Evolutionary conservation across 495 filamentous ascomycete genomes (phyloP).

Genomic region (Aspergillus haitiensis): DNA sequence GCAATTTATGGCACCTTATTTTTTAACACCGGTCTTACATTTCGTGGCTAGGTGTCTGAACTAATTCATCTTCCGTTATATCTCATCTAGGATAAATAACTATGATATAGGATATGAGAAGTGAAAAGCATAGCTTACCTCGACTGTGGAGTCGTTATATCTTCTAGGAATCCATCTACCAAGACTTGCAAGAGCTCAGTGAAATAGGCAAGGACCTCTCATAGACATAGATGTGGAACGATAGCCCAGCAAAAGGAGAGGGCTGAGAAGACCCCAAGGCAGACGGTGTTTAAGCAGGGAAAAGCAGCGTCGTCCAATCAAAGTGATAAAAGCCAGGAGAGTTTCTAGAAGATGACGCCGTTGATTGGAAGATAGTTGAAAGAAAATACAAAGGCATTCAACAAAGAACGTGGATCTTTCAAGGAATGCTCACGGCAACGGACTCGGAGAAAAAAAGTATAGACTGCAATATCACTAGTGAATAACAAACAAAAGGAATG

Average conservation of each 20-base stretch:
- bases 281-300: not conserved
- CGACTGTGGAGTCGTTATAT: not conserved
- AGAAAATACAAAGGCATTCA: not conserved
- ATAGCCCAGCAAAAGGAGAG: not conserved
- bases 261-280: conserved; percentile 1
- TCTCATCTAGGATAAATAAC: too few relatives aligned
- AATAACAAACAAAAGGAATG: too few relatives aligned
- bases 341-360: not conserved
- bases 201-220: not conserved
- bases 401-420: not conserved
- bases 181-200: not conserved
- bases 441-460: too few relatives aligned
- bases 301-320: not conserved
- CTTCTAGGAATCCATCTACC: not conserved
- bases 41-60: too few relatives aligned
- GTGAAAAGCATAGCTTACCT: too few relatives aligned
- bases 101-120: too few relatives aligned
- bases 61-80: too few relatives aligned
- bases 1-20: too few relatives aligned
- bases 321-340: not conserved
- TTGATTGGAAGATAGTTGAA: not conserved
- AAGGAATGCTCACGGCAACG: too few relatives aligned
- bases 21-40: too few relatives aligned
- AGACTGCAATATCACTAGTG: too few relatives aligned
- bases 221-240: not conserved